Base-by-base conservation (phyloP, 2,329 filamentous ascomycete species). In the Cylindrodendrum hubeiense region DNA sequence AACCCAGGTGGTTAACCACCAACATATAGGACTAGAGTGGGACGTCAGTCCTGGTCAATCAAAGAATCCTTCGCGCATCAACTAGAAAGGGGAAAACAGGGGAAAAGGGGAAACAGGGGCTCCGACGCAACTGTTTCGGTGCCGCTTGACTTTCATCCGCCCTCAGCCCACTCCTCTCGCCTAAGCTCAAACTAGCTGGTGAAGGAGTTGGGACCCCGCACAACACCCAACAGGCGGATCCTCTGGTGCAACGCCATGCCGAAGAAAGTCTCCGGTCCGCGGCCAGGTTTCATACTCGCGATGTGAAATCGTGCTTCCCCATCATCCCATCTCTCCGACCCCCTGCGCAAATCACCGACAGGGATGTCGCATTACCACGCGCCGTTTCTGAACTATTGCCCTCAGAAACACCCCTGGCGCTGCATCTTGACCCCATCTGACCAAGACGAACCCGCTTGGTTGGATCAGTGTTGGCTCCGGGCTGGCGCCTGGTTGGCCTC, bases 81-180 rank as follows among this genome's bases (percentile, higher is more conserved):
- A 22, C 59, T 63, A 54, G 50, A 63, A 8, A 39, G 37, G n/a
- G n/a, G 17, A 39, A 39, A 39, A 30, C 37, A 39, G 37, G 37
- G 17, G 37, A 39, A 46, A 28, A 52, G 47, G n/a, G 39, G 47
- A 15, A 52, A 13, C 34, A 63, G 34, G 21, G 50, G 47, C 22
- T 26, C 47, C 43, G 39, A 28, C 46, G 51, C 43, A 52, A 52
- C 49, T 44, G 54, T 59, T 63, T 63, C 56, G 49, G 43, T 49
- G 47, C 41, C 33, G 54, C 41, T 51, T 34, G 49, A 19, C 54
- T 44, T 63, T 54, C 43, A 41, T 37, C 54, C 34, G 33, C 26
- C 41, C 41, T 49, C 60, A 47, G 33, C 54, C 60, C 59, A 57
- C 47, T 30, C 28, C 34, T 33, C 26, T 37, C 15, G 33, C 47